A percentile compares a stretch with the other conserved stretches of the same genome.
Conservation (phyloP, 805 yeast genomes). For the Suhomyces emberorum region DNA sequence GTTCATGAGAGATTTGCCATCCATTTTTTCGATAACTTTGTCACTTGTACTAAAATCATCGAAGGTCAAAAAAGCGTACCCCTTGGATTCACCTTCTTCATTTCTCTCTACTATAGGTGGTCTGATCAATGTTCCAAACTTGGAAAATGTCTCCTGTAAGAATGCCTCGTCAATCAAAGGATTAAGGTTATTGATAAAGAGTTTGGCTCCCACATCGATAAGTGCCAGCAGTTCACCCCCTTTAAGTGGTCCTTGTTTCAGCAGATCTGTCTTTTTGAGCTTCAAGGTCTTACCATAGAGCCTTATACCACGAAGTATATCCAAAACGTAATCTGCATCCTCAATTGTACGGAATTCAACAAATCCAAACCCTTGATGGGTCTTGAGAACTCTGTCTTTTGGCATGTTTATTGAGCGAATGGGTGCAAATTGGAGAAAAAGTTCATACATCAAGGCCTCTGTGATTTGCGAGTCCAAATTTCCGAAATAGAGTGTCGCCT, state of each 20-base stretch:
- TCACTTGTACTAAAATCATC: conserved; percentile 68
- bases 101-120: conserved; percentile 53
- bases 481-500: conserved; percentile 73
- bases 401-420: conserved; percentile 70
- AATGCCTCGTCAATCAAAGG: conserved; percentile 60
- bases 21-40: conserved; percentile 63
- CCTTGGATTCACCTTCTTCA: conserved; percentile 47
- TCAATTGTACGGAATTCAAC: conserved; percentile 58
- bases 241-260: conserved; percentile 4
- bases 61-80: conserved; percentile 66
- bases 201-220: conserved; percentile 49
- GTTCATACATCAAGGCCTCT: conserved; percentile 71
- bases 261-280: conserved; percentile 49
- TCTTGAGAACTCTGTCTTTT: conserved; percentile 64
- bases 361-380: conserved; percentile 87
- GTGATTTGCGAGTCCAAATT: conserved; percentile 74
- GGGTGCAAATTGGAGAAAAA: conserved; percentile 83
- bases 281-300: conserved; percentile 61
- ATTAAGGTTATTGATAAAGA: conserved; percentile 60
- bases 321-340: conserved; percentile 70
- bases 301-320: conserved; percentile 56
- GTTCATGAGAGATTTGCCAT: conserved; percentile 69
- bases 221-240: conserved; percentile 5
- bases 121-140: conserved; percentile 61
- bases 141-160: conserved; percentile 54